phyloP scores from a whole-genome alignment of 2,329 filamentous ascomycete species.

The Fusarium burgessii region DNA sequence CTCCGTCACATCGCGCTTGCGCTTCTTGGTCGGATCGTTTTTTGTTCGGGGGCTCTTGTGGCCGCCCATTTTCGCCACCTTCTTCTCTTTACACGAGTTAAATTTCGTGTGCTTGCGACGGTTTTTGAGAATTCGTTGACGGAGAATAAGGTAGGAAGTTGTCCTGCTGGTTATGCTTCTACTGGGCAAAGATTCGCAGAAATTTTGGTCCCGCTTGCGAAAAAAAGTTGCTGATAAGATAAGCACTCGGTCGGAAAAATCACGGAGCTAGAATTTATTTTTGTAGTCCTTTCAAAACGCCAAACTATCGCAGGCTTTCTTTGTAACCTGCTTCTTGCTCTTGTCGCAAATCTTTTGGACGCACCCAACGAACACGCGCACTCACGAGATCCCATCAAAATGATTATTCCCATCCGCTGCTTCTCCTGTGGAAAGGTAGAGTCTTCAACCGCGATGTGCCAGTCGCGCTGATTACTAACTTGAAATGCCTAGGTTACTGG shows the following conservation, averaged over 20 bases:
- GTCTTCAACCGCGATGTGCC: conserved; percentile 14
- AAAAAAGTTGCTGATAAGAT: conserved; percentile 55
- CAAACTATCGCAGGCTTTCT: conserved; percentile 35
- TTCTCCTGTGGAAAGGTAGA: conserved; percentile 98
- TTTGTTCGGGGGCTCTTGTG: conserved; percentile 49
- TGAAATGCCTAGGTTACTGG: conserved; percentile 79
- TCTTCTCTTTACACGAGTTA: conserved; percentile 12
- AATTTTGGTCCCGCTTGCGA: conserved; percentile 56
- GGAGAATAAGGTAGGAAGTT: conserved; percentile 34
- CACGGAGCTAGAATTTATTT: conserved; percentile 49
- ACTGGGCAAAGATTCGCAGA: conserved; percentile 46
- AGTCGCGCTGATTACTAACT: conserved; percentile 41
- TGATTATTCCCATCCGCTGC: conserved; percentile 99
- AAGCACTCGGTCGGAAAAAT: conserved; percentile 50
- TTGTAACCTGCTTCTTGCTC: conserved; percentile 30
- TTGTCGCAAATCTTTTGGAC: conserved; percentile 42
- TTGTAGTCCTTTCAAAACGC: conserved; percentile 24
- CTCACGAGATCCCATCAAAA: conserved; percentile 61
- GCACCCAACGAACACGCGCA: conserved; percentile 24
- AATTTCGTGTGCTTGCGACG: conserved; percentile 34
- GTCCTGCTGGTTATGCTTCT: conserved; percentile 18
- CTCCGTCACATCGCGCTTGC: conserved; percentile 61
- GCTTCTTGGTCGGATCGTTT: conserved; percentile 58
- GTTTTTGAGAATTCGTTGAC: conserved; percentile 32
- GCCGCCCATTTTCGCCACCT: conserved; percentile 51